Conservation (phyloP, 2,329 filamentous ascomycete genomes). For the Clonostachys rosea region DNA sequence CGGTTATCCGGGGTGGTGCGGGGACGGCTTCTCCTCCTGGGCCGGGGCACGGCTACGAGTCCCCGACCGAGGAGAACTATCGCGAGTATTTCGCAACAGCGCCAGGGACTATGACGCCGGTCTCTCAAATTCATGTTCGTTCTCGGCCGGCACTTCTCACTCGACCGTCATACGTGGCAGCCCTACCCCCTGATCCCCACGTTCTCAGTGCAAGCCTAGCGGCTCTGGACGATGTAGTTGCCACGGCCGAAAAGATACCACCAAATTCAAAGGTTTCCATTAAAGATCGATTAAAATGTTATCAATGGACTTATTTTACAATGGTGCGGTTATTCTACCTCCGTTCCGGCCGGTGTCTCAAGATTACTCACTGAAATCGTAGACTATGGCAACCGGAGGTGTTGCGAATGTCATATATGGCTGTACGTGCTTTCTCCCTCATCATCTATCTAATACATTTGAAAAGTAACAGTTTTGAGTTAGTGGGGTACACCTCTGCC, state of each 20-base stretch:
- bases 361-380: not conserved
- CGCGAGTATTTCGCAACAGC: slow-evolving; percentile 16
- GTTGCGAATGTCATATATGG: slow-evolving; percentile 48
- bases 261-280: slow-evolving; percentile 30
- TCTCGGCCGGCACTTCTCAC: slow-evolving; percentile 5
- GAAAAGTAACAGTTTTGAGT: slow-evolving; percentile 9
- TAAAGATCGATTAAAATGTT: slow-evolving; percentile 45
- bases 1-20: too few species aligned
- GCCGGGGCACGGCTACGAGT: slow-evolving; percentile 22
- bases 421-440: slow-evolving; percentile 30
- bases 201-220: not conserved
- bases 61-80: slow-evolving; percentile 25
- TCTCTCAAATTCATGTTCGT: not conserved
- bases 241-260: slow-evolving; percentile 16
- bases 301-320: slow-evolving; percentile 75
- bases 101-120: not conserved
- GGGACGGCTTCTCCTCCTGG: too few species aligned
- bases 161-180: slow-evolving; percentile 4
- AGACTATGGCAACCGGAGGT: slow-evolving; percentile 48
- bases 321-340: slow-evolving; percentile 26
- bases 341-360: not conserved
- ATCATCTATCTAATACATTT: not conserved
- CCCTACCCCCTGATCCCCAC: not conserved
- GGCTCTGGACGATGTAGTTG: slow-evolving; percentile 25
- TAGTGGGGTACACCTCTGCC: slow-evolving; percentile 45